Evolutionary conservation across 352 stramenopile genomes (phyloP).

Genomic region (Pythium oligandrum): DNA sequence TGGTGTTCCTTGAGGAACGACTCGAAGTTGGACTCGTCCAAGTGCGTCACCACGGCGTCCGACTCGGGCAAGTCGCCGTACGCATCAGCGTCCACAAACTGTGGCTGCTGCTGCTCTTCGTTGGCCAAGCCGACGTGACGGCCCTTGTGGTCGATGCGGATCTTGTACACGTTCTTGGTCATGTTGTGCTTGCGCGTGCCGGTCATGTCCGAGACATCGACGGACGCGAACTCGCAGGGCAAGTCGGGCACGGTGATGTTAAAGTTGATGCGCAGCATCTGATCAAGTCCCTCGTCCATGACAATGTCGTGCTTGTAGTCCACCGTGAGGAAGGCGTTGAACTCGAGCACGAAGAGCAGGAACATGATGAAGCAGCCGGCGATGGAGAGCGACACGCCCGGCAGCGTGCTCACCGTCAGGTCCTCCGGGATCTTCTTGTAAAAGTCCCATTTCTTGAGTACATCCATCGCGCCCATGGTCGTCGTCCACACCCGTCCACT

Average conservation of each 20-base stretch:
- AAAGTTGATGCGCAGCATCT: conserved; percentile 95
- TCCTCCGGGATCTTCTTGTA: conserved; percentile 92
- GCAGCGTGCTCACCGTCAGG: conserved; percentile 81
- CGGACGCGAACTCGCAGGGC: conserved; percentile 94
- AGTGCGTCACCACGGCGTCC: conserved; percentile 66
- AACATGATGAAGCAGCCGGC: conserved; percentile 87
- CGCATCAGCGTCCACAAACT: conserved; percentile 53
- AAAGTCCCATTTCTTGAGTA: conserved; percentile 90
- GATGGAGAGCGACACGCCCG: conserved; percentile 81
- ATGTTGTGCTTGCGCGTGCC: conserved; percentile 98
- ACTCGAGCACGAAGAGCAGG: conserved; percentile 86
- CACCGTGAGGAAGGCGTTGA: conserved; percentile 84
- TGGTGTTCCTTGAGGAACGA: conserved; percentile 91
- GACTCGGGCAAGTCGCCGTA: conserved; percentile 75
- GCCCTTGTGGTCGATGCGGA: conserved; percentile 81
- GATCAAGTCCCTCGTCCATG: conserved; percentile 82
- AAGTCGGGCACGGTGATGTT: conserved; percentile 98
- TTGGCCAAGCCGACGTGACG: conserved; percentile 83
- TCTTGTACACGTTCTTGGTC: conserved; percentile 98
- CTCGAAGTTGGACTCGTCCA: conserved; percentile 88
- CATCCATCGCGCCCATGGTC: conserved; percentile 80
- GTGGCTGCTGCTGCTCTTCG: conserved; percentile 80
- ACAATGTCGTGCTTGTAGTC: conserved; percentile 88
- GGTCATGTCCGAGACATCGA: conserved; percentile 97
- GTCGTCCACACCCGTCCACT: no score